Base-by-base conservation (phyloP, 2,329 filamentous ascomycete species). In the Pyrenochaeta sp. region DNA sequence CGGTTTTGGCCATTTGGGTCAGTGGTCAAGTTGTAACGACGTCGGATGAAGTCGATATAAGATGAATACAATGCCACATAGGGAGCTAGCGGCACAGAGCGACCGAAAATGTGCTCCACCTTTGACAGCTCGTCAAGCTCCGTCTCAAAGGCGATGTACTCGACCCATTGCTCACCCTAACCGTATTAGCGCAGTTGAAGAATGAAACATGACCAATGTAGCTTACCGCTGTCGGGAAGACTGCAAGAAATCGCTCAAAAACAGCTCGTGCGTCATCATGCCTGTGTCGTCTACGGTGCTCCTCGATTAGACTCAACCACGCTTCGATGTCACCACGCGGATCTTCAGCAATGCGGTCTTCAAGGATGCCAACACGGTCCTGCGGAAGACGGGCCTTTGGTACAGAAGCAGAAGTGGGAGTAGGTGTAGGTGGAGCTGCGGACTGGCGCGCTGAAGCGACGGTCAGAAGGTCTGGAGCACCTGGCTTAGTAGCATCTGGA, bases 41-140 rank as follows among this genome's bases (percentile, higher is more conserved):
- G 90, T 52, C 95, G 92, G 62, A 98, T 91, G 76, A 98, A 97
- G 78, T 97, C 93, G 61, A 99, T 87, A 76, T 99, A 99, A 32
- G 93, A 86, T 6, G 91, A 92, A 92, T 93, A 99, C 22, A 99
- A 85, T 61, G 91, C 87, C 39, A 98, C 90, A 74, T 94, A 91
- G 10, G 91, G 90, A 22, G 95, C 89, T 8, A 86, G 86, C 67
- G 92, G 84, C 39, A 99, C 86, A 32, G 91, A 93, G 66, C 88
- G 87, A 63, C 87, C 88, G 76, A 99, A 97, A 24, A 99, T 89
- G 51, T 88, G 84, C 77, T 97, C 94, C 15, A 96, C 89, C 46
- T 88, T 87, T 56, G 85, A 84, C 59, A 95, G 90, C 64, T 97
- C 91, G 69, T 96, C 92, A 56, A 93, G 84, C 64, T 92, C 90